Evolutionary conservation across 2,329 filamentous ascomycete species (phyloP).

Genomic region (Aspergillus novoparasiticus): DNA sequence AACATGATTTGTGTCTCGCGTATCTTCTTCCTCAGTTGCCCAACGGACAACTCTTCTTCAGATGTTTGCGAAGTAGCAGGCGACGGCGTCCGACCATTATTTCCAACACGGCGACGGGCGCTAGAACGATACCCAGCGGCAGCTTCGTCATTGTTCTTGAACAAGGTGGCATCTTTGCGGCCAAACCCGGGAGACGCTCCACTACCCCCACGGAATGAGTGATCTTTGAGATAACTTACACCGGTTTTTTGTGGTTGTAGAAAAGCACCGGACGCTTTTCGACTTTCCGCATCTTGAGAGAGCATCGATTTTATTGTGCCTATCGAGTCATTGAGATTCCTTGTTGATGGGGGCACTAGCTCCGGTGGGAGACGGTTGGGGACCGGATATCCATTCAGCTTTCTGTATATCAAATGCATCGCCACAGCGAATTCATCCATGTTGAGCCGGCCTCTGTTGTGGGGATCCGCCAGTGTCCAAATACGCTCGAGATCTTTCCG

Average conservation of each 20-base stretch:
- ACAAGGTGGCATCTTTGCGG: slow-evolving; percentile 93
- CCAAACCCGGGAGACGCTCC: slow-evolving; percentile 59
- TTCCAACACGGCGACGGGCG: slow-evolving; percentile 80
- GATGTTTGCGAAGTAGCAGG: slow-evolving; percentile 69
- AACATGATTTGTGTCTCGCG: slow-evolving; percentile 91
- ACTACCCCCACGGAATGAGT: slow-evolving; percentile 74
- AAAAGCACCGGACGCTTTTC: slow-evolving; percentile 86
- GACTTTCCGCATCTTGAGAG: slow-evolving; percentile 82
- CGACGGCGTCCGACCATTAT: slow-evolving; percentile 71
- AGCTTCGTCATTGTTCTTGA: slow-evolving; percentile 87
- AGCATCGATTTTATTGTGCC: slow-evolving; percentile 90
- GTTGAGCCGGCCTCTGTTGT: slow-evolving; percentile 91
- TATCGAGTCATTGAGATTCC: slow-evolving; percentile 90
- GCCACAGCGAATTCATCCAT: slow-evolving; percentile 97
- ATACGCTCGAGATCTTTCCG: slow-evolving; percentile 87
- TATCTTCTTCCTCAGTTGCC: slow-evolving; percentile 90
- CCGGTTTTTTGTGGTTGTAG: slow-evolving; percentile 93
- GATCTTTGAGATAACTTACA: slow-evolving; percentile 96
- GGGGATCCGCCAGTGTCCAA: slow-evolving; percentile 92
- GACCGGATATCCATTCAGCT: slow-evolving; percentile 91
- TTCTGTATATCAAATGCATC: slow-evolving; percentile 98
- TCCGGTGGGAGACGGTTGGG: slow-evolving; percentile 86
- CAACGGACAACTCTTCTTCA: slow-evolving; percentile 79
- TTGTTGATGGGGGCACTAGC: slow-evolving; percentile 89
- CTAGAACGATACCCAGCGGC: slow-evolving; percentile 91